These are phyloP conservation scores for Ophiostoma ulmi DNA, from an alignment of 2,329 filamentous ascomycete species.

Conservation along the genomic window DNA sequence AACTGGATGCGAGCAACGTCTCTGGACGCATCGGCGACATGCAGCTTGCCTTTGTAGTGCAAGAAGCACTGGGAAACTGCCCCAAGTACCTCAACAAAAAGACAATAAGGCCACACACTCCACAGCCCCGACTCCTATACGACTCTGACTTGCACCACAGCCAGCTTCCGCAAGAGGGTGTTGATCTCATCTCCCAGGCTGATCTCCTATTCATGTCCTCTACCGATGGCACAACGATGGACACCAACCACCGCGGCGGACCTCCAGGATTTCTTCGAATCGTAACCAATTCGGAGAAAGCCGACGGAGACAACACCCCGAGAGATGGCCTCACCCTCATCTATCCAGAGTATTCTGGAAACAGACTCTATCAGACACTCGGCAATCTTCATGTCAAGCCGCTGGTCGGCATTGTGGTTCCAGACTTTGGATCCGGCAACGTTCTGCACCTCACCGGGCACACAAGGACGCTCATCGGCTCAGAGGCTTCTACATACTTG, in stretches of 20 bases:
- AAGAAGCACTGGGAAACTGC: constrained; percentile 74
- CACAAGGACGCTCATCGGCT: constrained; percentile 60
- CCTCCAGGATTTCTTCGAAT: constrained; percentile 68
- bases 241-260: constrained; percentile 77
- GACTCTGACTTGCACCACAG: constrained; percentile 31
- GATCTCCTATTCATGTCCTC: constrained; percentile 78
- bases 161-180: constrained; percentile 48
- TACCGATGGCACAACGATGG: constrained; percentile 64
- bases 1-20: constrained; percentile 25
- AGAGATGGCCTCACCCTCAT: constrained; percentile 45
- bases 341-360: constrained; percentile 83
- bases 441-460: constrained; percentile 69
- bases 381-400: constrained; percentile 69
- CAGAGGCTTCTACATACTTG: constrained; percentile 57
- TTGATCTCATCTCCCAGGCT: constrained; percentile 55
- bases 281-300: constrained; percentile 44
- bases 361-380: constrained; percentile 75
- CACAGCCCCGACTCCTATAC: constrained; percentile 44
- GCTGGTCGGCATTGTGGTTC: constrained; percentile 63
- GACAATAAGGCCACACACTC: constrained; percentile 50
- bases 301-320: constrained; percentile 11
- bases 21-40: constrained; percentile 34
- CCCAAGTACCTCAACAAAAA: constrained; percentile 83
- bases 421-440: constrained; percentile 67
- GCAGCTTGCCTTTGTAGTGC: constrained; percentile 61